Percentiles rank a stretch among this genome's conserved stretches.
phyloP scores from a whole-genome alignment of 2,329 filamentous ascomycete genomes.

The Cladophialophora chaetospira region DNA sequence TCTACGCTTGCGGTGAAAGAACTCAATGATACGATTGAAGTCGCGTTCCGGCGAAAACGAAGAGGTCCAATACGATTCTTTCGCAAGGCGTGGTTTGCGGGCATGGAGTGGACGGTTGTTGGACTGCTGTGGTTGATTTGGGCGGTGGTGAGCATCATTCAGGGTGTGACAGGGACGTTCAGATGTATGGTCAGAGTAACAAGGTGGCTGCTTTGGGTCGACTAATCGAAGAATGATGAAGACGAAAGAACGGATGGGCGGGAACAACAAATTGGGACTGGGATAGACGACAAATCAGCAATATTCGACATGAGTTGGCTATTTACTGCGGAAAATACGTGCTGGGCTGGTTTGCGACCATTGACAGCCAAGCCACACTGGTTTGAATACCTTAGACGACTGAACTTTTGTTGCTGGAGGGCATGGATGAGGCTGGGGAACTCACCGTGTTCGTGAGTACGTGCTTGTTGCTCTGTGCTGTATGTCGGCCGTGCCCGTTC shows the following conservation, averaged over 20 bases:
- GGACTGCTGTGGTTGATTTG: conserved; percentile 94
- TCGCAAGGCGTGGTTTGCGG: conserved; percentile 73
- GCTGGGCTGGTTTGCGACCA: too few species aligned
- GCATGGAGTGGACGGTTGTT: conserved; percentile 84
- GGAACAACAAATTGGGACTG: neutral
- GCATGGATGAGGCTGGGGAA: too few species aligned
- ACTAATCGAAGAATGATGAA: conserved; percentile 12
- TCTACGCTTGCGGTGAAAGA: conserved; percentile 79
- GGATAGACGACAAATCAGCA: neutral
- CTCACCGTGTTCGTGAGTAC: neutral
- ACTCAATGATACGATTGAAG: conserved; percentile 72
- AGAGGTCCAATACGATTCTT: conserved; percentile 70
- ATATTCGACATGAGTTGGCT: too few species aligned
- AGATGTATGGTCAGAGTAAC: conserved; percentile 61
- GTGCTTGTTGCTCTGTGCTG: neutral
- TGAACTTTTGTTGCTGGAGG: too few species aligned
- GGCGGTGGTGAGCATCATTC: conserved; percentile 78
- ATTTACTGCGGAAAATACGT: too few species aligned
- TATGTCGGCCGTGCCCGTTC: too few species aligned
- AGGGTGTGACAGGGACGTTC: conserved; percentile 65
- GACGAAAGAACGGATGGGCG: neutral
- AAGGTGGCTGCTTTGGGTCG: conserved; percentile 82
- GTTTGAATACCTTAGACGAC: too few species aligned
- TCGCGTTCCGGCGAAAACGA: conserved; percentile 69
- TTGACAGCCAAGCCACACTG: too few species aligned